Conservation (phyloP, 139 green algal species). For the Edaphochlamys debaryana region DNA sequence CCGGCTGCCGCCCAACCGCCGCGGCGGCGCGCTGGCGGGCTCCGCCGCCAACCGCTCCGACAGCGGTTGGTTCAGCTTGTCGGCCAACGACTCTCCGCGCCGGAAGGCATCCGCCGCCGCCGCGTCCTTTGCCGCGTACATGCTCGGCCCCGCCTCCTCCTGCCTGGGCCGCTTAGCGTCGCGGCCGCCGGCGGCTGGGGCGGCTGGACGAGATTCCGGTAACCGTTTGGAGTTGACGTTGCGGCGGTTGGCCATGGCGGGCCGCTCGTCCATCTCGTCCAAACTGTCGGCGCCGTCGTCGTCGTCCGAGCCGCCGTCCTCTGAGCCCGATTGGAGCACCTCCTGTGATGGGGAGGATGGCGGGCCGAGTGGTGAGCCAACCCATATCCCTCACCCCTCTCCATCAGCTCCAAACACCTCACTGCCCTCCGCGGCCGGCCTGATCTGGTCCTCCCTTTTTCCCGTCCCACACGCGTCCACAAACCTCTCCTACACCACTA, state of each 20-base stretch:
- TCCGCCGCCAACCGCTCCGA: constrained; percentile 53
- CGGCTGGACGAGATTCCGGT: too few species aligned
- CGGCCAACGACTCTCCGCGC: constrained; percentile 57
- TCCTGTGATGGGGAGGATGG: neutral
- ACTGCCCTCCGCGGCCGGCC: too few species aligned
- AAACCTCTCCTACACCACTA: too few species aligned
- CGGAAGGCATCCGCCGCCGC: constrained; percentile 74
- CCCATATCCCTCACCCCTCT: too few species aligned
- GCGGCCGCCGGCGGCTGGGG: neutral
- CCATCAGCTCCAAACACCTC: too few species aligned
- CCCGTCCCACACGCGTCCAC: too few species aligned
- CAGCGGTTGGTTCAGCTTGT: constrained; percentile 66
- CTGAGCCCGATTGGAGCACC: neutral
- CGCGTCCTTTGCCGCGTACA: constrained; percentile 81
- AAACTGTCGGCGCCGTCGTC: constrained; percentile 7
- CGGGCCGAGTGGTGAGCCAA: too few species aligned
- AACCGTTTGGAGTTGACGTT: neutral
- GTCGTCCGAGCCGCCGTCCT: constrained; percentile 17
- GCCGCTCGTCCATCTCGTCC: constrained; percentile 38
- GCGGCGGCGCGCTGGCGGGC: neutral
- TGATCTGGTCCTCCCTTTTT: too few species aligned
- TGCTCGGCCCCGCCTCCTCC: constrained; percentile 51
- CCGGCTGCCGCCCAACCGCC: constrained; percentile 65
- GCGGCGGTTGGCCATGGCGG: neutral
- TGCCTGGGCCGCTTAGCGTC: constrained; percentile 8